A percentile compares a stretch with the other conserved stretches of the same genome.
Conservation (phyloP, 2,329 filamentous ascomycete genomes). For the Alternaria brassicae region DNA sequence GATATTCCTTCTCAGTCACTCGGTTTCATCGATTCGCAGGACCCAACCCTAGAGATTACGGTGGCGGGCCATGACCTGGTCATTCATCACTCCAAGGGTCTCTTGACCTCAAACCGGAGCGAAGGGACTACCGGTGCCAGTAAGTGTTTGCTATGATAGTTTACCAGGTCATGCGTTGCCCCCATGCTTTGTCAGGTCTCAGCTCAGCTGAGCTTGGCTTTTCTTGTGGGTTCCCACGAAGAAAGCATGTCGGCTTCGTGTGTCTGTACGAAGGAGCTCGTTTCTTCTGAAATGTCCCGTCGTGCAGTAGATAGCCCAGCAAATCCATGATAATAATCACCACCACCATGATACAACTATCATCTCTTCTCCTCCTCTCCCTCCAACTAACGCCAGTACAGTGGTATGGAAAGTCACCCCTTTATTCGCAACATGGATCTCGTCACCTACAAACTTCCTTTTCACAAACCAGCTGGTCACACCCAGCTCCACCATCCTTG, state of each 20-base stretch:
- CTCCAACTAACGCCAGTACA: constrained; percentile 39
- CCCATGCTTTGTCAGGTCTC: constrained; percentile 20
- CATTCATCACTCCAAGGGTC: constrained; percentile 81
- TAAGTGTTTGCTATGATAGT: constrained; percentile 41
- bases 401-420: constrained; percentile 94
- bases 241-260: neutral
- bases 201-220: constrained; percentile 30
- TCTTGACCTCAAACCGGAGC: constrained; percentile 77
- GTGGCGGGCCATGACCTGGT: constrained; percentile 74
- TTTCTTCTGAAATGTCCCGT: neutral
- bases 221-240: constrained; percentile 19
- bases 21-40: constrained; percentile 81
- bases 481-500: constrained; percentile 68
- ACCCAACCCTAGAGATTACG: constrained; percentile 68
- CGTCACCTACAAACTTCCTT: constrained; percentile 68
- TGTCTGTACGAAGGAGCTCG: neutral
- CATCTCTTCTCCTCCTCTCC: neutral
- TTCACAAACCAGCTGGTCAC: constrained; percentile 63
- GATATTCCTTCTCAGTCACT: constrained; percentile 70
- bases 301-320: constrained; percentile 1
- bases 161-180: constrained; percentile 10
- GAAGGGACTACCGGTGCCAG: constrained; percentile 77
- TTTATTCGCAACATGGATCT: constrained; percentile 80
- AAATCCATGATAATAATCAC: neutral
- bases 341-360: neutral